Conservation (phyloP, 352 stramenopile genomes). For the Peronospora belbahrii region DNA sequence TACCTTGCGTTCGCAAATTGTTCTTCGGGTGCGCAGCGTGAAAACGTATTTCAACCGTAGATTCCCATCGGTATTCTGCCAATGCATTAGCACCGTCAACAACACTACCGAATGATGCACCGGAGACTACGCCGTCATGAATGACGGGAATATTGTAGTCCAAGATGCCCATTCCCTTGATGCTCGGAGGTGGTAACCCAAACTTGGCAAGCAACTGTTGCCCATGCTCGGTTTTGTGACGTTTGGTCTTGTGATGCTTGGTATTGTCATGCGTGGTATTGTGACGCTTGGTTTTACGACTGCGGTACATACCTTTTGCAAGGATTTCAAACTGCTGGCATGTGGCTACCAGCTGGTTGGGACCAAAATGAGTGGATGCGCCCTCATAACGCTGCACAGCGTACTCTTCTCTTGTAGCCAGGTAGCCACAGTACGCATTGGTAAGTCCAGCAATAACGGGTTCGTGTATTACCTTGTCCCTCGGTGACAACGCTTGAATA, state of each 20-base stretch:
- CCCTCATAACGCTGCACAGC: constrained; percentile 83
- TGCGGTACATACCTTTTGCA: constrained; percentile 20
- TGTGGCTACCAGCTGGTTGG: constrained; percentile 74
- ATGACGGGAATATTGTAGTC: constrained; percentile 76
- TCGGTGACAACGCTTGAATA: constrained; percentile 18
- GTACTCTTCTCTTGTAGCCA: constrained; percentile 83
- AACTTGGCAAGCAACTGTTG: background rate
- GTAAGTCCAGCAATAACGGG: constrained; percentile 65
- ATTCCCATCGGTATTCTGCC: constrained; percentile 34
- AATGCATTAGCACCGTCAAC: constrained; percentile 36
- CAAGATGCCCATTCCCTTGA: constrained; percentile 52
- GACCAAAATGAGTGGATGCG: constrained; percentile 84
- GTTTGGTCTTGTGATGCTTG: no score
- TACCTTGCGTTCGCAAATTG: constrained; percentile 63
- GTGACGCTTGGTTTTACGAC: background rate
- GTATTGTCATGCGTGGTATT: no score
- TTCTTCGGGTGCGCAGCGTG: constrained; percentile 79
- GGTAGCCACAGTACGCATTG: constrained; percentile 83
- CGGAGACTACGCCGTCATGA: constrained; percentile 45
- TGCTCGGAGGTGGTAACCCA: constrained; percentile 31
- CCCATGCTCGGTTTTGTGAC: background rate
- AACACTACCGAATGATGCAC: constrained; percentile 45
- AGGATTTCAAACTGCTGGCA: constrained; percentile 77
- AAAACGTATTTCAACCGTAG: constrained; percentile 54
- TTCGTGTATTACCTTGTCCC: constrained; percentile 19